Base-by-base conservation (phyloP, 225 moss, liverwort and hornwort genomes). In the Thuidium tamariscinum region DNA sequence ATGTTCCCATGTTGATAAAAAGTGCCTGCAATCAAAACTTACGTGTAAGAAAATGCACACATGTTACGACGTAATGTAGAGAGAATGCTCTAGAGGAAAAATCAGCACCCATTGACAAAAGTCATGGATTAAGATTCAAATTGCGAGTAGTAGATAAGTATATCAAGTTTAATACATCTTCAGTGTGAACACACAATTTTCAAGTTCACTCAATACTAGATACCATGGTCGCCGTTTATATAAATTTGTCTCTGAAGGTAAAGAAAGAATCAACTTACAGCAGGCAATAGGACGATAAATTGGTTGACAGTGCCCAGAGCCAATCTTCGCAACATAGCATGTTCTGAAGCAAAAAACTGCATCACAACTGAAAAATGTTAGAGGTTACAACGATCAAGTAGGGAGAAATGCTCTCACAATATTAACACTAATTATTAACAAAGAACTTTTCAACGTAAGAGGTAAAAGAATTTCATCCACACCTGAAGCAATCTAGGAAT, bases 401-500 rank as follows among this genome's bases (percentile, higher is more conserved):
- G 54, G 46, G 75, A 67, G 62, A 62, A 52, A 65, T 54, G 54
- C 48, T 83, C 67, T 77, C 76, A 75, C 17, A 88, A 70, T 66
- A 70, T 51, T 44, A 55, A 46, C 68, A 60, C 56, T n/a, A 51
- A 68, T 76, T 65, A 71, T 72, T 69, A 74, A 77, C 56, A 88
- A 34, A 59, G 11, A 63, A 77, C 11, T 69, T 61, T 69, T 59
- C 62, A 86, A 67, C 48, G 64, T 65, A 78, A 83, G 69, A 64
- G 56, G 69, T 39, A 71, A n/a, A 84, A 66, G 37, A 74, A 52
- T 57, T 79, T 70, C 83, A 86, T 59, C 73, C 37, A 92, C 64
- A 98, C 98, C 98, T 98, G 97, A 77, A 98, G 94, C 70, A 98
- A 88, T 89, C 95, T 94, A 72, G 98, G 98, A 81, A 98, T 90